Conservation (phyloP, 2,329 filamentous ascomycete species). For the Cercospora sojina region DNA sequence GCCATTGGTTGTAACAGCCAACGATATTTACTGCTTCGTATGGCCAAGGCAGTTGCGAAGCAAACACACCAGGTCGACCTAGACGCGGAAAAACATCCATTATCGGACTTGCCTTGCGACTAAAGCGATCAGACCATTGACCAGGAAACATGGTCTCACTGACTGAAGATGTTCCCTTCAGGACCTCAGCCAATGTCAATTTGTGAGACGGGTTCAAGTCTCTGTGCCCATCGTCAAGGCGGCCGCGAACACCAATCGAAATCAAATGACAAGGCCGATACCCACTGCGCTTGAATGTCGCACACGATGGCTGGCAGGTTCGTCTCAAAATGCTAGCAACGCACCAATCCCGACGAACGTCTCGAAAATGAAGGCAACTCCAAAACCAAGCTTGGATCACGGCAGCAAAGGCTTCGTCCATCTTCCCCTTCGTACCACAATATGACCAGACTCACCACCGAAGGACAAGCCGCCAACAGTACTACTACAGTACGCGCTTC, state of each 20-base stretch:
- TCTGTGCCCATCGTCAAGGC: not conserved
- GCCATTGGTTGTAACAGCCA: not conserved
- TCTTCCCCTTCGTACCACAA: not conserved
- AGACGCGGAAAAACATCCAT: not conserved
- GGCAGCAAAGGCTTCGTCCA: not conserved
- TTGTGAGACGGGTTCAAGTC: not conserved
- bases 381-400: not conserved
- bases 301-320: not conserved
- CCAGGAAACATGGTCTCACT: not conserved
- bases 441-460: not conserved
- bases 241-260: not conserved
- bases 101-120: not conserved
- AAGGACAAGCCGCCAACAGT: not conserved
- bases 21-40: not conserved
- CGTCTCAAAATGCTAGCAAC: not conserved
- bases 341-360: not conserved
- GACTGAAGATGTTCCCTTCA: not conserved
- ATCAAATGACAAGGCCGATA: not conserved
- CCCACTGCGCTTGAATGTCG: not conserved
- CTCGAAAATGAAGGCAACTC: not conserved
- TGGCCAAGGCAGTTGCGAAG: not conserved
- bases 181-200: not conserved
- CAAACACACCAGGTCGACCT: not conserved
- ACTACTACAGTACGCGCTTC: not conserved
- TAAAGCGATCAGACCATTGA: not conserved